A percentile compares a stretch with the other conserved stretches of the same genome.
These are phyloP conservation scores for Bullera alba DNA, from an alignment of 768 basidiomycete species.

Conservation along the genomic window DNA sequence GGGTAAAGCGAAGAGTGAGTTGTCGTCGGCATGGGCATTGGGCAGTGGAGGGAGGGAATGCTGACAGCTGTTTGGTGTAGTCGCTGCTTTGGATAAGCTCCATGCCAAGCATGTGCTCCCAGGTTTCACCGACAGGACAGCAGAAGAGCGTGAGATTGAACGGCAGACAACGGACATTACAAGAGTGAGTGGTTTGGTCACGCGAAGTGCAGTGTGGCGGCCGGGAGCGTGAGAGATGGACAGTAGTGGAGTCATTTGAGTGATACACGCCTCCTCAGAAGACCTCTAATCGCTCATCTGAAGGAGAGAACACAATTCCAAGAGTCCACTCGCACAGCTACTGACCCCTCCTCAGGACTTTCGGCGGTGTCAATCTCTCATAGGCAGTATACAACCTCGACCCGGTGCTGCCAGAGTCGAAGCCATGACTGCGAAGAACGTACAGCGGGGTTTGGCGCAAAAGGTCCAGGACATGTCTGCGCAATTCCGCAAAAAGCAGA, in stretches of 20 bases:
- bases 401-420: constrained; percentile 44
- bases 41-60: not conserved
- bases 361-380: constrained; percentile 55
- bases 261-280: no score
- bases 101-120: constrained; percentile 94
- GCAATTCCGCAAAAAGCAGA: constrained; percentile 92
- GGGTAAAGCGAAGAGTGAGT: constrained; percentile 71
- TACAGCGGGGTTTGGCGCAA: constrained; percentile 90
- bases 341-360: constrained; percentile 61
- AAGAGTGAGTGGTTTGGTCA: constrained; percentile 52
- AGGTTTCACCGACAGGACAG: constrained; percentile 88
- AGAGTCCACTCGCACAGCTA: not conserved
- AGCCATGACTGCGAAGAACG: constrained; percentile 74
- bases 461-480: constrained; percentile 90
- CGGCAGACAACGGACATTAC: constrained; percentile 78
- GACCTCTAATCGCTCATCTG: not conserved
- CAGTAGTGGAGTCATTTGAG: no score
- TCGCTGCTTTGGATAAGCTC: constrained; percentile 81
- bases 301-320: not conserved
- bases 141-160: constrained; percentile 92
- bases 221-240: not conserved
- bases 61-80: constrained; percentile 49
- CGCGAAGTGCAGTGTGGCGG: not conserved
- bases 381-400: constrained; percentile 61
- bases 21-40: not conserved